Evolutionary conservation across 768 basidiomycete species (phyloP).

Genomic region (Auriscalpium microsporum): DNA sequence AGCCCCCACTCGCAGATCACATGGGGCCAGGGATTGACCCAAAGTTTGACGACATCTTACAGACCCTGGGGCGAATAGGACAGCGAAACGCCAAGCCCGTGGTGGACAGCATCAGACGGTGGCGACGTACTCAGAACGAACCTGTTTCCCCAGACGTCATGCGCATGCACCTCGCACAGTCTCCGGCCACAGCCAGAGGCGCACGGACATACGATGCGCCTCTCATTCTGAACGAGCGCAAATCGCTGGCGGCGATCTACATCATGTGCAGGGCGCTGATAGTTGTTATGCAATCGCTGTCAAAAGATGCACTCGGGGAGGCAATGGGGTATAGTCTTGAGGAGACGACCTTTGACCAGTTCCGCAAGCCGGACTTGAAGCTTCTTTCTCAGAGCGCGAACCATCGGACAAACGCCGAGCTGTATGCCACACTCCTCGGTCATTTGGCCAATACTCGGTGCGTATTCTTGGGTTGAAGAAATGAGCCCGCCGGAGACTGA

Average conservation of each 20-base stretch:
- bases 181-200: constrained; percentile 21
- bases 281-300: constrained; percentile 60
- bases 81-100: constrained; percentile 79
- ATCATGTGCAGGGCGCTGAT: constrained; percentile 86
- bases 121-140: constrained; percentile 73
- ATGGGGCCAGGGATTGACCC: constrained; percentile 69
- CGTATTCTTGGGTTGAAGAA: constrained; percentile 17
- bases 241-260: constrained; percentile 78
- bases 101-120: constrained; percentile 79
- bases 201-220: constrained; percentile 40
- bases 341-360: constrained; percentile 82
- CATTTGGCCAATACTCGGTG: constrained; percentile 76
- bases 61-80: constrained; percentile 77
- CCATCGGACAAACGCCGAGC: constrained; percentile 69
- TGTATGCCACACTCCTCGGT: constrained; percentile 80
- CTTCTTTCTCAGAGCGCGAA: constrained; percentile 61
- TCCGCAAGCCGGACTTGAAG: constrained; percentile 62
- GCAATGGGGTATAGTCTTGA: constrained; percentile 74
- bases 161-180: constrained; percentile 38
- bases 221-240: constrained; percentile 55
- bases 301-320: constrained; percentile 74
- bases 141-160: constrained; percentile 41
- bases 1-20: constrained; percentile 54
- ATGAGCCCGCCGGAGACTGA: neutral
- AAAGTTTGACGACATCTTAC: constrained; percentile 79